Conservation (phyloP, 2,329 filamentous ascomycete species). For the Monosporascus sp. region DNA sequence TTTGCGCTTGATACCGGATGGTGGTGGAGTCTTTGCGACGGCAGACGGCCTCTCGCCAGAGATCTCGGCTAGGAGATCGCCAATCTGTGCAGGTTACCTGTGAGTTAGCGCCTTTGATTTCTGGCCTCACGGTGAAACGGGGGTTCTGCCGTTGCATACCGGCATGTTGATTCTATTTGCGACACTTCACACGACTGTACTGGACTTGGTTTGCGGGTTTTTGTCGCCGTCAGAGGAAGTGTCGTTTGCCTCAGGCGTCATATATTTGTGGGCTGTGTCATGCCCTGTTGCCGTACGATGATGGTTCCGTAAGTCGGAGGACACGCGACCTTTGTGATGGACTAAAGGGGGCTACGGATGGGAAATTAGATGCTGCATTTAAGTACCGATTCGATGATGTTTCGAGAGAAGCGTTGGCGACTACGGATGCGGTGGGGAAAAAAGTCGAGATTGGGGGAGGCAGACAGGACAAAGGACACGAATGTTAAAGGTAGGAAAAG, state of each 20-base stretch:
- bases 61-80: conserved; percentile 57
- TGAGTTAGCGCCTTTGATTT: conserved; percentile 14
- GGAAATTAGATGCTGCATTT: neutral
- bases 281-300: conserved; percentile 11
- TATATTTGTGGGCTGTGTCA: conserved; percentile 20
- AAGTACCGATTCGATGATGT: neutral
- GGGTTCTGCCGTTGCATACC: conserved; percentile 22
- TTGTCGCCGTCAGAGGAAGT: conserved; percentile 19
- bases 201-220: conserved; percentile 7
- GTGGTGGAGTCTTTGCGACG: conserved; percentile 20
- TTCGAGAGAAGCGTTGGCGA: neutral
- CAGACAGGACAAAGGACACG: neutral
- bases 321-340: neutral
- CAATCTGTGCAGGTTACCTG: conserved; percentile 34
- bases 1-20: conserved; percentile 48
- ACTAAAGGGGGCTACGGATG: neutral
- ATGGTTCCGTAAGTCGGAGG: neutral
- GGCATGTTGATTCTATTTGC: conserved; percentile 27
- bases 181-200: conserved; percentile 8
- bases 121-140: neutral
- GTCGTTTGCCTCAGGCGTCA: conserved; percentile 21
- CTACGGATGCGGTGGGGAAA: neutral
- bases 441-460: neutral
- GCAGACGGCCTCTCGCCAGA: conserved; percentile 45
- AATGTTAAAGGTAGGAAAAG: neutral